phyloP scores from a whole-genome alignment of 164 flowering plant species.

The Berberis thunbergii region DNA sequence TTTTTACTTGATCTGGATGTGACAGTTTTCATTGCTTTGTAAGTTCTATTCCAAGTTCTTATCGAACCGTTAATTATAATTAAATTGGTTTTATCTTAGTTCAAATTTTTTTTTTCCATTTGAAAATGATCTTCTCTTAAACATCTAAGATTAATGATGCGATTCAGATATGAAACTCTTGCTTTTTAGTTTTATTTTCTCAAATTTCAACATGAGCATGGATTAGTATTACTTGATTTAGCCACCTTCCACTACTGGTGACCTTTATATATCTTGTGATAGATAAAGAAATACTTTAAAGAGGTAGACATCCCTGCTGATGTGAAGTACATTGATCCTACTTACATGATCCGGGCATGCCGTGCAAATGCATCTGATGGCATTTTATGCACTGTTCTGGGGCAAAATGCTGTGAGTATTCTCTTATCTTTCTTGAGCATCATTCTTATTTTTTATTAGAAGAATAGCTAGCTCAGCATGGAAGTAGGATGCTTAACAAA shows the following conservation, averaged over 20 bases:
- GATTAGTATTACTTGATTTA: background rate
- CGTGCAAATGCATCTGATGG: conserved; percentile 97
- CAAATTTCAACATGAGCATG: background rate
- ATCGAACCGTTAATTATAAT: too few species aligned
- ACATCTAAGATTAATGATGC: too few species aligned
- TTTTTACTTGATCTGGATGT: too few species aligned
- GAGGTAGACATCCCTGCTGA: conserved; percentile 60
- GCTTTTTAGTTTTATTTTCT: background rate
- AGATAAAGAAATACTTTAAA: conserved; percentile 70
- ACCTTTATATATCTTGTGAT: conserved; percentile 4
- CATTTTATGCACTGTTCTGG: conserved; percentile 75
- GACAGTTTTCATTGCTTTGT: too few species aligned
- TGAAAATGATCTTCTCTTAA: too few species aligned
- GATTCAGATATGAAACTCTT: too few species aligned
- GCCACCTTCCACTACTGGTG: conserved; percentile 2
- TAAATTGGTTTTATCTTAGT: too few species aligned
- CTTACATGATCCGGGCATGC: conserved; percentile 84
- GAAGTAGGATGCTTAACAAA: background rate
- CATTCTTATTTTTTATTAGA: background rate
- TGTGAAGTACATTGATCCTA: conserved; percentile 91
- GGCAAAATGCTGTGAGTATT: conserved; percentile 81
- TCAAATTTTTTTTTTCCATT: too few species aligned
- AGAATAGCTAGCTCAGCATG: background rate
- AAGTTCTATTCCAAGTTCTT: too few species aligned
- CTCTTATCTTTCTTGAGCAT: background rate